Conservation (phyloP, 1,284 basidiomycete genomes). For the Boletus semigastroideus region DNA sequence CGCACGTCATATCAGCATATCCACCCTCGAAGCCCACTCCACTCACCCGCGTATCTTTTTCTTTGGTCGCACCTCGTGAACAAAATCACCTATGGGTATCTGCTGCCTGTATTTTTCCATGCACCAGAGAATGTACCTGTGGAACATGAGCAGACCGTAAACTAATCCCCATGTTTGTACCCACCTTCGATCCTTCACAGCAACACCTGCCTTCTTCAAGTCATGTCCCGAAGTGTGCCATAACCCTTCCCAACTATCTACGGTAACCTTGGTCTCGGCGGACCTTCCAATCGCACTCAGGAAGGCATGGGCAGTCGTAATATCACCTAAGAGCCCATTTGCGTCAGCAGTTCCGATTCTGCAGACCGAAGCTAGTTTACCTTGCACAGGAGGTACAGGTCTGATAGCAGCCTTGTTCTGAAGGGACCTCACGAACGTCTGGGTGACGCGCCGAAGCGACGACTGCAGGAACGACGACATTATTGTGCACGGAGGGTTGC, state of each 20-base stretch:
- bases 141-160: constrained; percentile 5
- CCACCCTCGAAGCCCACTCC: background rate
- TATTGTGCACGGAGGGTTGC: background rate
- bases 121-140: constrained; percentile 79
- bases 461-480: constrained; percentile 26
- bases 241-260: constrained; percentile 63
- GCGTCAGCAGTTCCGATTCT: constrained; percentile 9
- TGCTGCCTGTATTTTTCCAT: constrained; percentile 75
- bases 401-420: constrained; percentile 40
- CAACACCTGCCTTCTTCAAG: constrained; percentile 64
- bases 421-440: constrained; percentile 37
- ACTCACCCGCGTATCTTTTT: constrained; percentile 78
- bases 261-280: constrained; percentile 60
- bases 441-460: constrained; percentile 18
- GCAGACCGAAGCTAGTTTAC: constrained; percentile 2
- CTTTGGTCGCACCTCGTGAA: constrained; percentile 61
- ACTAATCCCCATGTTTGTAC: constrained; percentile 1
- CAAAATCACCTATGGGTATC: constrained; percentile 55
- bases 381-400: constrained; percentile 28
- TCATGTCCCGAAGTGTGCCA: constrained; percentile 60
- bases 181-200: constrained; percentile 65
- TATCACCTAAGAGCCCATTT: constrained; percentile 35
- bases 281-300: constrained; percentile 70
- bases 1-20: constrained; percentile 1
- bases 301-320: constrained; percentile 59